Conservation (phyloP, 768 basidiomycete genomes). For the Xerocomellus intermedius region DNA sequence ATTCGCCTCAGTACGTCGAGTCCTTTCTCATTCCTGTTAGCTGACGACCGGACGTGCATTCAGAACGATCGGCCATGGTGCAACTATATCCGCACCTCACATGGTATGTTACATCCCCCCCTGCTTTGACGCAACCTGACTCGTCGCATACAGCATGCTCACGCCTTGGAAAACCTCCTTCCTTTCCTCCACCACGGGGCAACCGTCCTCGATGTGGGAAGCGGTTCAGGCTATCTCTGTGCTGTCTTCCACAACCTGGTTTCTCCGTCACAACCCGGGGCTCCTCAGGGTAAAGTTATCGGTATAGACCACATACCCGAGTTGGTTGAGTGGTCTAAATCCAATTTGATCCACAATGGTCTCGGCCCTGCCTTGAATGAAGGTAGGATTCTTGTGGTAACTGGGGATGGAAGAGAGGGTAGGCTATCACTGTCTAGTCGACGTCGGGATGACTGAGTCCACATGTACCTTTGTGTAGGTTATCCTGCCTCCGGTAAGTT, state of each 20-base stretch:
- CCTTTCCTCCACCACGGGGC: conserved; percentile 68
- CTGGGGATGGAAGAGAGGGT: conserved; percentile 83
- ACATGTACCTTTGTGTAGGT: conserved; percentile 25
- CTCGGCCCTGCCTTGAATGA: conserved; percentile 51
- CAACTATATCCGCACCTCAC: conserved; percentile 96
- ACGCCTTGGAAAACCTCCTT: conserved; percentile 77
- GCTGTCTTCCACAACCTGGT: conserved; percentile 81
- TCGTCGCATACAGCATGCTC: conserved; percentile 64
- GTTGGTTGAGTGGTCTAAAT: conserved; percentile 65
- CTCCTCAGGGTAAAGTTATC: conserved; percentile 57
- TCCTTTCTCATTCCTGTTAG: conserved; percentile 19
- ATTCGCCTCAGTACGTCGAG: conserved; percentile 66
- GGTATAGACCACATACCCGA: conserved; percentile 91
- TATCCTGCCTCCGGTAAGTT: conserved; percentile 35
- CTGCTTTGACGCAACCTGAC: neutral
- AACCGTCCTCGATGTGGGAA: conserved; percentile 85
- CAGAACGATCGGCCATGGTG: conserved; percentile 76
- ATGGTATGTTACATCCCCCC: conserved; percentile 58
- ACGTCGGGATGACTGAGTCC: neutral
- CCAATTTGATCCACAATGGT: conserved; percentile 69
- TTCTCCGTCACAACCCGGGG: conserved; percentile 17
- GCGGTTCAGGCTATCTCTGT: conserved; percentile 83
- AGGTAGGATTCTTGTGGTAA: conserved; percentile 59
- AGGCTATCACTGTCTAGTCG: conserved; percentile 6
- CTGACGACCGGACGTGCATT: neutral